Evolutionary conservation across 768 basidiomycete genomes (phyloP).

Genomic region (Suillus occidentalis): DNA sequence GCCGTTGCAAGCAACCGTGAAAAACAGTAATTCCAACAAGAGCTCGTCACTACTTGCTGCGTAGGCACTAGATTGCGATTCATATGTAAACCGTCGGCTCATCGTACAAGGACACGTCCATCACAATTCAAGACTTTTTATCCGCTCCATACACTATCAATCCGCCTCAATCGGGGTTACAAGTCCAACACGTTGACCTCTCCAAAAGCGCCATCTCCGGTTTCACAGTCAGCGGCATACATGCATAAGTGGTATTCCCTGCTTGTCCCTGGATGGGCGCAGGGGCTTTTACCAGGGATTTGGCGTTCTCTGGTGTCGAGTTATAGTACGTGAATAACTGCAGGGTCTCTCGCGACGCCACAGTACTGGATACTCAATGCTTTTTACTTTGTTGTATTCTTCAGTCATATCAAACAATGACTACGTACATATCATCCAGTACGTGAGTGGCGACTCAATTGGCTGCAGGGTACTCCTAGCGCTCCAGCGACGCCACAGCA

Average conservation of each 20-base stretch:
- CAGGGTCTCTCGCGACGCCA: too few relatives aligned
- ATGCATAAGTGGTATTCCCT: background rate
- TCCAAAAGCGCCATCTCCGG: background rate
- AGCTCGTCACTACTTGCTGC: background rate
- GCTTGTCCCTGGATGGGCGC: background rate
- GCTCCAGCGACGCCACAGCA: background rate
- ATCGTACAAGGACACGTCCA: too few relatives aligned
- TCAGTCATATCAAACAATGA: background rate
- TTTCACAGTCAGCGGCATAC: background rate
- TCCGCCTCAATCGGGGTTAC: background rate
- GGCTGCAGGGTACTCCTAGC: background rate
- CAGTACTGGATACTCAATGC: too few relatives aligned
- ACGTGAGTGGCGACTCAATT: background rate
- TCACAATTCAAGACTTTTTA: background rate
- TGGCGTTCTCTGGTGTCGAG: background rate
- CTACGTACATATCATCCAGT: background rate
- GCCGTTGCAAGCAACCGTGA: background rate
- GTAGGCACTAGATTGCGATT: background rate
- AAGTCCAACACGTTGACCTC: background rate
- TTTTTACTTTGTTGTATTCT: too few relatives aligned
- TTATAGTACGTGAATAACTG: too few relatives aligned
- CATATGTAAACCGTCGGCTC: too few relatives aligned
- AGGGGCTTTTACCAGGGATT: background rate
- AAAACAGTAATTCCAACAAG: background rate
- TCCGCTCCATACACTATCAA: background rate